phyloP scores from a whole-genome alignment of 805 yeast genomes.

The Candida maris region DNA sequence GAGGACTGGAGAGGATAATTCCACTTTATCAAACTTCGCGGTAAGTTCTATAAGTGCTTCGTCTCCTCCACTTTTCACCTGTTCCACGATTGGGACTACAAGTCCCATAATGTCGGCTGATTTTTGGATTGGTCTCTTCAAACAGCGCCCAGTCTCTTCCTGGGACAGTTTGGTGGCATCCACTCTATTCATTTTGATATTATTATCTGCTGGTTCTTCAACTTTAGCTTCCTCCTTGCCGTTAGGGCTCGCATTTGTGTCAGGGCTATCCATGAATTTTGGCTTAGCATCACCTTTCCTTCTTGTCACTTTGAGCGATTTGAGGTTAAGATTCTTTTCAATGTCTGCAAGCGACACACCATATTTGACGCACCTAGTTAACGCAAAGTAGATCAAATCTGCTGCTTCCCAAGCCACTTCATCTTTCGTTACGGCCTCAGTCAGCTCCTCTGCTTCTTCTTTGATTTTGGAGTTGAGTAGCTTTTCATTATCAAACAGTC shows the following conservation, averaged over 20 bases:
- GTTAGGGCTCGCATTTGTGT: constrained; percentile 12
- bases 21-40: constrained; percentile 85
- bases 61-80: constrained; percentile 78
- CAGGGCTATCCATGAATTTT: constrained; percentile 45
- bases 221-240: constrained; percentile 26
- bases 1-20: constrained; percentile 66
- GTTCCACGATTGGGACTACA: constrained; percentile 83
- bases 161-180: constrained; percentile 38
- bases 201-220: constrained; percentile 24
- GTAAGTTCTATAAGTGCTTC: constrained; percentile 85
- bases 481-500: constrained; percentile 75
- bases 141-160: constrained; percentile 53
- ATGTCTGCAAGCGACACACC: constrained; percentile 81
- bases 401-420: constrained; percentile 97
- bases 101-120: constrained; percentile 89
- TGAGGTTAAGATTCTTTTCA: constrained; percentile 78
- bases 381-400: constrained; percentile 63
- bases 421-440: constrained; percentile 67
- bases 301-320: constrained; percentile 82
- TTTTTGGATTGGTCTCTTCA: constrained; percentile 92
- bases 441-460: constrained; percentile 95
- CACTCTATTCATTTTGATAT: constrained; percentile 50
- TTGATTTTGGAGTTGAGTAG: constrained; percentile 81
- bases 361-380: constrained; percentile 54
- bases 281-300: constrained; percentile 96